Conservation (phyloP, 108 stramenopile genomes). For the Nitzschia sp. region DNA sequence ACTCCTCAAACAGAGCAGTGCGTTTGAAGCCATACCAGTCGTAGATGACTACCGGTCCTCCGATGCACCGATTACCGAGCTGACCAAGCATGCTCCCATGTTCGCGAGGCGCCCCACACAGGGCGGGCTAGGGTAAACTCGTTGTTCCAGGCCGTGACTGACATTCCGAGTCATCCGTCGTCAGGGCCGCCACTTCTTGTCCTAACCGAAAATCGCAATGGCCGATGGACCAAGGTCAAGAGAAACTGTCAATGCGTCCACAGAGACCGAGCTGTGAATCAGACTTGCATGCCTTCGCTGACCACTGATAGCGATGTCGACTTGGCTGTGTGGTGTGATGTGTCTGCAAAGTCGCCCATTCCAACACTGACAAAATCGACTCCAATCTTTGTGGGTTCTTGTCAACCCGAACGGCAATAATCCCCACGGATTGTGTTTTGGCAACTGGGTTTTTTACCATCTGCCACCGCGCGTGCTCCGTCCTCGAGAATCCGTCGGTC, state of each 20-base stretch:
- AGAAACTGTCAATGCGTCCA: not conserved
- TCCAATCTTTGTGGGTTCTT: not conserved
- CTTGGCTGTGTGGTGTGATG: not conserved
- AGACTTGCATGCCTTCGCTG: not conserved
- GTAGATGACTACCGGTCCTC: too few relatives aligned
- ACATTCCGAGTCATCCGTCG: too few relatives aligned
- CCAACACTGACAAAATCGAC: not conserved
- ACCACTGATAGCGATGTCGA: not conserved
- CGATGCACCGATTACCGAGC: too few relatives aligned
- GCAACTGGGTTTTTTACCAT: not conserved
- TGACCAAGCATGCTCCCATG: too few relatives aligned
- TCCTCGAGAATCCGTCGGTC: not conserved
- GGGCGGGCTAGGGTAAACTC: too few relatives aligned
- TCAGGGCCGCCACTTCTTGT: too few relatives aligned
- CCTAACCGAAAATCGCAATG: not conserved
- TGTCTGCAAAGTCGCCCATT: not conserved
- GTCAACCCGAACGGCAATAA: not conserved
- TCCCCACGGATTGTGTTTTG: not conserved
- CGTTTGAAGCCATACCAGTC: too few relatives aligned
- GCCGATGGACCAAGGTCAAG: not conserved
- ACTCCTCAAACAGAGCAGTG: too few relatives aligned
- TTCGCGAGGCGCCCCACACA: too few relatives aligned
- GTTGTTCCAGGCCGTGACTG: too few relatives aligned
- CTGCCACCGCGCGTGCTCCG: slow-evolving; percentile 2
- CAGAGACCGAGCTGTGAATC: not conserved